phyloP scores from a whole-genome alignment of 805 yeast species.

The Babjeviella inositovora region DNA sequence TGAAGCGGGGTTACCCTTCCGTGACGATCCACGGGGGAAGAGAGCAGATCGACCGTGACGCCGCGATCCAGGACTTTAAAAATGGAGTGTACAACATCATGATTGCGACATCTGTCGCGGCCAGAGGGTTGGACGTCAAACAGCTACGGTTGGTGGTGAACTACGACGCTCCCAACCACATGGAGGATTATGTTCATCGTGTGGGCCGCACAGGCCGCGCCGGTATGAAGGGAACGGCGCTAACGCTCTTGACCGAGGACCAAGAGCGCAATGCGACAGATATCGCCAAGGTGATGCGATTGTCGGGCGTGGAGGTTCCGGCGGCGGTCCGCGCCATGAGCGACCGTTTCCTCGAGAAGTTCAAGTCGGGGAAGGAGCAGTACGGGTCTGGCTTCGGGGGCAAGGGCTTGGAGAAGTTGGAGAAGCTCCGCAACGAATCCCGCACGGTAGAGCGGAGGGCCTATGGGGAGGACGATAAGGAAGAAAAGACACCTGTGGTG shows the following conservation, averaged over 20 bases:
- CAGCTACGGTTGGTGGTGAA: constrained; percentile 69
- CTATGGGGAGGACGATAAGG: constrained; percentile 22
- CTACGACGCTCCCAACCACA: constrained; percentile 62
- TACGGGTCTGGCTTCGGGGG: constrained; percentile 83
- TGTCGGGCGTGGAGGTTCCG: constrained; percentile 41
- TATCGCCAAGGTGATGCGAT: constrained; percentile 48
- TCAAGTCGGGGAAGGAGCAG: constrained; percentile 50
- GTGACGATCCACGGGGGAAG: constrained; percentile 84
- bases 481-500: constrained; percentile 5
- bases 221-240: constrained; percentile 52
- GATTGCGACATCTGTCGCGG: constrained; percentile 88
- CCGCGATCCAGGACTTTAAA: constrained; percentile 57
- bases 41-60: constrained; percentile 68
- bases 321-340: constrained; percentile 33
- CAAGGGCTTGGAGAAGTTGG: constrained; percentile 70
- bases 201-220: constrained; percentile 97
- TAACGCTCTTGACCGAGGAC: constrained; percentile 49
- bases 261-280: constrained; percentile 57
- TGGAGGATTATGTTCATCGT: constrained; percentile 93
- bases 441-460: constrained; percentile 31
- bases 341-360: constrained; percentile 34
- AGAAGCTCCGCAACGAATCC: constrained; percentile 36
- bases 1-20: constrained; percentile 37
- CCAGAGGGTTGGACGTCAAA: constrained; percentile 91
- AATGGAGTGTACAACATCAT: constrained; percentile 44